A percentile compares a stretch with the other conserved stretches of the same genome.
phyloP scores from a whole-genome alignment of 2,329 filamentous ascomycete species.

The Cyphellophora europaea region DNA sequence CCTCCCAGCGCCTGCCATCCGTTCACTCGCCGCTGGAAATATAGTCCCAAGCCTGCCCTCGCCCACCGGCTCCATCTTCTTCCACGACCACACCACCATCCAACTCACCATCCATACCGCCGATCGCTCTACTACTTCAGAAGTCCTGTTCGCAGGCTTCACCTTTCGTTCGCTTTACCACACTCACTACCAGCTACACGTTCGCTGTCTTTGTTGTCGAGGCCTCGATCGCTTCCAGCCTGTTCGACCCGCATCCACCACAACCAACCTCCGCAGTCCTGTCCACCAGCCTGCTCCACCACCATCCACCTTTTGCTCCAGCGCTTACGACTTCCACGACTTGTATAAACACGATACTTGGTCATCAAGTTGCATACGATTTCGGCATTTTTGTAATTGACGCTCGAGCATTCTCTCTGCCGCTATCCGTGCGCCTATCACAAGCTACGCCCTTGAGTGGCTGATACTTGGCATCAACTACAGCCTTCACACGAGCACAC shows the following conservation, averaged over 20 bases:
- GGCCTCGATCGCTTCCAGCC: too few relatives aligned
- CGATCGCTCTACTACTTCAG: slow-evolving; percentile 15
- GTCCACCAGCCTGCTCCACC: neutral
- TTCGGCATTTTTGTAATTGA: neutral
- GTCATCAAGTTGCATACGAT: neutral
- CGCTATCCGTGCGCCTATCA: neutral
- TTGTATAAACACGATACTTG: neutral
- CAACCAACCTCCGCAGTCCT: neutral
- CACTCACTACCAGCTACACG: slow-evolving; percentile 13
- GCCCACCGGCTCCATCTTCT: slow-evolving; percentile 12
- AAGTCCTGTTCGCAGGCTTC: slow-evolving; percentile 20
- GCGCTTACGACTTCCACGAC: neutral
- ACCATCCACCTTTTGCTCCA: neutral
- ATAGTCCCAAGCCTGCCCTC: slow-evolving; percentile 16
- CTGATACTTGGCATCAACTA: too few relatives aligned
- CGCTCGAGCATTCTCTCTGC: neutral
- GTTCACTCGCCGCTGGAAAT: slow-evolving; percentile 17
- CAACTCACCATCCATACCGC: slow-evolving; percentile 3
- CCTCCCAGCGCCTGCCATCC: neutral
- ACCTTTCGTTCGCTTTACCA: slow-evolving; percentile 18
- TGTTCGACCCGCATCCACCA: too few relatives aligned
- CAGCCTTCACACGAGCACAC: too few relatives aligned
- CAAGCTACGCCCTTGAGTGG: neutral
- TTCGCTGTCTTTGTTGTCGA: neutral
- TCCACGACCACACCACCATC: slow-evolving; percentile 12